Evolutionary conservation across 192 early-diverging fungal genomes (phyloP).

Genomic region (Diversispora eburnea): DNA sequence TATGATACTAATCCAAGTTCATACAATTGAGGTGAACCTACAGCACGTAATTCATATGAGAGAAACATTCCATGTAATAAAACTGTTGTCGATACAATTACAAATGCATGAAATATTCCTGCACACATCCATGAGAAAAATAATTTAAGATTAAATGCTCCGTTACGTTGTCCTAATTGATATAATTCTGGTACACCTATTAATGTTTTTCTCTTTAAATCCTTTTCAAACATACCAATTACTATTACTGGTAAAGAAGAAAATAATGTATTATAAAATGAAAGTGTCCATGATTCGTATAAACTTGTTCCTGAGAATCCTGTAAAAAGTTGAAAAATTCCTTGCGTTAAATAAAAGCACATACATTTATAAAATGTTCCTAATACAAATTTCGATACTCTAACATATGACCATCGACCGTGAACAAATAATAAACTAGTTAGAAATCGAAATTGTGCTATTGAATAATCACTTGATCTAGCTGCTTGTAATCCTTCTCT

Average conservation of each 20-base stretch:
- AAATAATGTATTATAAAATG: slow-evolving; percentile 82
- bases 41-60: slow-evolving; percentile 30
- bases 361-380: slow-evolving; percentile 91
- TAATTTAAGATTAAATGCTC: slow-evolving; percentile 53
- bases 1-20: slow-evolving; percentile 55
- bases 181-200: slow-evolving; percentile 71
- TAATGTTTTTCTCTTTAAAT: slow-evolving; percentile 63
- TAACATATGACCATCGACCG: slow-evolving; percentile 83
- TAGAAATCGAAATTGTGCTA: slow-evolving; percentile 85
- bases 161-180: slow-evolving; percentile 52
- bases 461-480: slow-evolving; percentile 83
- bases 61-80: slow-evolving; percentile 43
- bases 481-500: slow-evolving; percentile 86
- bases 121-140: slow-evolving; percentile 53
- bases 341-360: slow-evolving; percentile 72
- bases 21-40: slow-evolving; percentile 52
- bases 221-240: slow-evolving; percentile 81
- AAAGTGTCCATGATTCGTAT: slow-evolving; percentile 74
- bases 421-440: slow-evolving; percentile 79
- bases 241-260: slow-evolving; percentile 75
- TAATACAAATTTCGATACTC: slow-evolving; percentile 74
- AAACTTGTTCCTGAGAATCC: slow-evolving; percentile 73
- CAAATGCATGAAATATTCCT: slow-evolving; percentile 51
- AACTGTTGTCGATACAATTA: slow-evolving; percentile 50
- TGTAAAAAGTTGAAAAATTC: slow-evolving; percentile 70